Evolutionary conservation across 1,284 basidiomycete species (phyloP).

Genomic region (Mycena sp.): DNA sequence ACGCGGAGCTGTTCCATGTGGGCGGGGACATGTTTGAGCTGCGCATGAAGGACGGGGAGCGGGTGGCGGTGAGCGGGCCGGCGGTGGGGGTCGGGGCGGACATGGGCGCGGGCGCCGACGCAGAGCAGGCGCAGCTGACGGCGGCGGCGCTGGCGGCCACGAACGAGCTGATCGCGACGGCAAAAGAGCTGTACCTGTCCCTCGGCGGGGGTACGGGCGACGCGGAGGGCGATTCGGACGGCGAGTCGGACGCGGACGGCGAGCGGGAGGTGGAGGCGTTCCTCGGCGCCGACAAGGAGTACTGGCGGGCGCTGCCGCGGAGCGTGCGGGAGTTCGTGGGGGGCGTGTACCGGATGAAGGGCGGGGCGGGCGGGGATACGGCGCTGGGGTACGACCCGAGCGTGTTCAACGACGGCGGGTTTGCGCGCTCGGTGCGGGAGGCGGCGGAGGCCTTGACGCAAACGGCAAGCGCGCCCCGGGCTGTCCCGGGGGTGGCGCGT

Average conservation of each 20-base stretch:
- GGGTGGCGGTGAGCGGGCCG: not conserved
- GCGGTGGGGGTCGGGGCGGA: not conserved
- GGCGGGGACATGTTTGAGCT: no score
- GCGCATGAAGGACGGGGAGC: not conserved
- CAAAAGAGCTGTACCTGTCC: slow-evolving; percentile 27
- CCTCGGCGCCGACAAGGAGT: not conserved
- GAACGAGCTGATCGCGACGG: slow-evolving; percentile 28
- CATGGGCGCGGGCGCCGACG: not conserved
- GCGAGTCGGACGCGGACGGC: slow-evolving; percentile 16
- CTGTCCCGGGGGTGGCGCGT: no score
- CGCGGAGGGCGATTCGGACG: not conserved
- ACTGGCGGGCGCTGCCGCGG: slow-evolving; percentile 22
- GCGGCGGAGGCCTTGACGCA: slow-evolving; percentile 15
- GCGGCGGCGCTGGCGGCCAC: slow-evolving; percentile 29
- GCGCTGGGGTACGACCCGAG: no score
- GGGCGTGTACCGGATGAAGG: not conserved
- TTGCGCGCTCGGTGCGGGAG: slow-evolving; percentile 3
- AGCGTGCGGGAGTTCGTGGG: slow-evolving; percentile 5
- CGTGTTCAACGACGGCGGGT: not conserved
- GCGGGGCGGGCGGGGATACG: no score
- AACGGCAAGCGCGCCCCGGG: no score
- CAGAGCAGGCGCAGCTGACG: slow-evolving; percentile 4
- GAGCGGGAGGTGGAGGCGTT: not conserved
- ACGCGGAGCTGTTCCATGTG: no score
- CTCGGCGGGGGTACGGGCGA: slow-evolving; percentile 15